Base-by-base conservation (phyloP, 192 early-diverging fungal genomes). In the Lunasporangiospora selenospora region DNA sequence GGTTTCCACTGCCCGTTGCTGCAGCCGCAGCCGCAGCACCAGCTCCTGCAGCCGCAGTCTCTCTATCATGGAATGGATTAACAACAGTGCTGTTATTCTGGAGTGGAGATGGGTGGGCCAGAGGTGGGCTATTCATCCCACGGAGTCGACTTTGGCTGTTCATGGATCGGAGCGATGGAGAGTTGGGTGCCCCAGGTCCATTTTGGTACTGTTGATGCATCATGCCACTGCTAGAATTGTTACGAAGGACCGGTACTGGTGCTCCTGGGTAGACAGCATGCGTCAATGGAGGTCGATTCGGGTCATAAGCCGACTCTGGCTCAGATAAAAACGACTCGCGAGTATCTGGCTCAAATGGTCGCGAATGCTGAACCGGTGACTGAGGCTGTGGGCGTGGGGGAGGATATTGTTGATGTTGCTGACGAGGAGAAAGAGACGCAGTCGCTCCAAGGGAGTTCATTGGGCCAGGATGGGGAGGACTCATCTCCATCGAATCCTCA, bases 41-140 rank as follows among this genome's bases (percentile, higher is more conserved):
- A 34, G 56, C 51, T 11, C 55, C 54, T 13, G 61, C 62, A 31
- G 62, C 41, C 64, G 58, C 38, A 26, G 58, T 31, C 26, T 67
- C 56, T 39, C 55, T 55, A 37, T 67, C 65, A 34, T 67, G 65
- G 65, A 67, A 67, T 33, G 60, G 69, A n/a, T n/a, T n/a, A n/a
- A n/a, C n/a, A n/a, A n/a, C n/a, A n/a, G 47, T 73, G 61, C 40
- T 53, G 53, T 21, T 46, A 52, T 1, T 43, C 45, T 10, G 37
- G 34, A 27, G n/a, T 56, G 47, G 26, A 30, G 56, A 19, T 27
- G 43, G 4, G 30, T 10, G n/a, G 47, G 48, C 11, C 43, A 41
- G 34, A 40, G n/a, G n/a, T n/a, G n/a, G n/a, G n/a, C n/a, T 53
- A 46, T 38, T 37, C 26, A 37, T 21, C 24, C 29, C 23, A 47